Evolutionary conservation across 441 rosid genomes (phyloP).

Genomic region (Isatis lusitanica): DNA sequence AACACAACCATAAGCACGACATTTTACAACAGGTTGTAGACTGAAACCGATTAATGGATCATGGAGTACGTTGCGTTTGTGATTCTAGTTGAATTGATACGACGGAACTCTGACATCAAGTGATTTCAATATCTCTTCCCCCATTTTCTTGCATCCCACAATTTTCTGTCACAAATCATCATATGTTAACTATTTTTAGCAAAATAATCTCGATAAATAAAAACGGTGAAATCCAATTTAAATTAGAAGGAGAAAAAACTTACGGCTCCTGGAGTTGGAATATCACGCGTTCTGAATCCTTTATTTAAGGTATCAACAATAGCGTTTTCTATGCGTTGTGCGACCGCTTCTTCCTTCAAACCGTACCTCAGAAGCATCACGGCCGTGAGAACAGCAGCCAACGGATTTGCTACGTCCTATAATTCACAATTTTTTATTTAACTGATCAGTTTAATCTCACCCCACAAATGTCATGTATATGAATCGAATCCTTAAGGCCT

Average conservation of each 20-base stretch:
- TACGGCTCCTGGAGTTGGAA: neutral
- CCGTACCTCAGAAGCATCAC: conserved; percentile 5
- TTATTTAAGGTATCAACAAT: neutral
- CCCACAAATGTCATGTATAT: neutral
- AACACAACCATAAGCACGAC: no score
- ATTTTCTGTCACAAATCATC: neutral
- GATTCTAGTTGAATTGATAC: neutral
- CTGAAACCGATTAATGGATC: neutral
- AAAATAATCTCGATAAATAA: no score
- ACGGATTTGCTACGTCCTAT: neutral
- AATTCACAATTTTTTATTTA: neutral
- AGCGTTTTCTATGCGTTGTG: neutral
- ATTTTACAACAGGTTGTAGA: no score
- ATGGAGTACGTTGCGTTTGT: neutral
- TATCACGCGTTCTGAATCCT: neutral
- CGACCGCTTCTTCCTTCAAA: conserved; percentile 4
- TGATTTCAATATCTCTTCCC: neutral
- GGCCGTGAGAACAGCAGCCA: conserved; percentile 3
- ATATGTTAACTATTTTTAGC: no score
- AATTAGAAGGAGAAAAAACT: neutral
- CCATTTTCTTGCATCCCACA: neutral
- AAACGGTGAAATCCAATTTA: neutral
- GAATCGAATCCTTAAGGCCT: neutral
- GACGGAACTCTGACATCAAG: neutral
- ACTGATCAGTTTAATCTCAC: neutral